Evolutionary conservation across 441 rosid genomes (phyloP).

Genomic region (Raphanus hybrid): DNA sequence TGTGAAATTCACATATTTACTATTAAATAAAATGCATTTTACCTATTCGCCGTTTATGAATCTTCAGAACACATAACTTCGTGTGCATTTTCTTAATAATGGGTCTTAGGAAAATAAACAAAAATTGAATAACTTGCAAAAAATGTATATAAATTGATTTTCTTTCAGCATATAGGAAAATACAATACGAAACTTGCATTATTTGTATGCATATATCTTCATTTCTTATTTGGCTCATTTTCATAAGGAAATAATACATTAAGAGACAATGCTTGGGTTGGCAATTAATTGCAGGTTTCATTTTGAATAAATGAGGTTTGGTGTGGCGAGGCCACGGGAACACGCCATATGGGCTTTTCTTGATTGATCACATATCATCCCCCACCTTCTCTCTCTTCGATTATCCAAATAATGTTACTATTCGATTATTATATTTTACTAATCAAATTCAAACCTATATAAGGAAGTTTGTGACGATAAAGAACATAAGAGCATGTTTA

Average conservation of each 20-base stretch:
- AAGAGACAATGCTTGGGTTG: slow-evolving; percentile 39
- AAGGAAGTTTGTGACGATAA: neutral
- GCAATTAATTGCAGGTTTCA: slow-evolving; percentile 32
- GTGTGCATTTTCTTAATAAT: neutral
- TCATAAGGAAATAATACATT: neutral
- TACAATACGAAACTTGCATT: slow-evolving; percentile 1
- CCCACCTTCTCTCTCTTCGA: slow-evolving; percentile 30
- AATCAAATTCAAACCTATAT: neutral
- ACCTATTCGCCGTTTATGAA: neutral
- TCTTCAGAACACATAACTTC: neutral
- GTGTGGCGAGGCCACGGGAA: slow-evolving; percentile 39
- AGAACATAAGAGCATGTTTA: too few relatives aligned
- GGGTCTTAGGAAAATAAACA: neutral
- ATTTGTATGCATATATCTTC: neutral
- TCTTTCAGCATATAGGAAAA: neutral
- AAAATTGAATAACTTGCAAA: neutral
- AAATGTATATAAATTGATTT: neutral
- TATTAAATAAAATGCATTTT: neutral
- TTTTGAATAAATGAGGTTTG: slow-evolving; percentile 34
- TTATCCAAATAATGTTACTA: neutral
- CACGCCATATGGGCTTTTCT: slow-evolving; percentile 42
- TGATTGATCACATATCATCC: slow-evolving; percentile 30
- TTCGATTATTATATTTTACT: neutral
- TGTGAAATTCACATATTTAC: neutral
- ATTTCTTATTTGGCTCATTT: neutral